These are phyloP conservation scores for Larix kaempferi DNA, from an alignment of 75 land plant genomes.

Conservation along the genomic window DNA sequence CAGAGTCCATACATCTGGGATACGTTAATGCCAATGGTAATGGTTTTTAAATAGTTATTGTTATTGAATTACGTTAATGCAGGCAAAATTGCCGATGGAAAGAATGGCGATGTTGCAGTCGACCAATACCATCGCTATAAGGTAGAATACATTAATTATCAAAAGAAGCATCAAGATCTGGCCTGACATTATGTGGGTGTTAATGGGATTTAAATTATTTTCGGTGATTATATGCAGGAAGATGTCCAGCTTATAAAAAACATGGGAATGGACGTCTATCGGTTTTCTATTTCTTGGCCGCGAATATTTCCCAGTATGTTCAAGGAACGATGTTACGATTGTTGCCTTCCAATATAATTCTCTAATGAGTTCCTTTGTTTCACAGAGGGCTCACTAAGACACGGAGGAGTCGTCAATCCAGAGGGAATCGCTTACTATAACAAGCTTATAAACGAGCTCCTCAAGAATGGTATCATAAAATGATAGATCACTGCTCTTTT, in stretches of 20 bases:
- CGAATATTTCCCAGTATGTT: constrained; percentile 31
- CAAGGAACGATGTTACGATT: background rate
- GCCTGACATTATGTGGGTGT: too few species aligned
- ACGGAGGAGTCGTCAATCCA: constrained; percentile 13
- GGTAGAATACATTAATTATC: background rate
- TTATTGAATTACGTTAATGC: too few species aligned
- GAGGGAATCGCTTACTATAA: constrained; percentile 29
- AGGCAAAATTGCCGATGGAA: constrained; percentile 21
- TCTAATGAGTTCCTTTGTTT: background rate
- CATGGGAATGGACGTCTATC: constrained; percentile 24
- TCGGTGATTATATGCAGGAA: constrained; percentile 19
- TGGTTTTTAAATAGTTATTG: background rate
- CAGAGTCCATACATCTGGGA: background rate
- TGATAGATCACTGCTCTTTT: too few species aligned
- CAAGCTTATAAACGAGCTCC: constrained; percentile 23
- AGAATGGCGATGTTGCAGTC: constrained; percentile 1
- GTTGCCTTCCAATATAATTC: background rate
- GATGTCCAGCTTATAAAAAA: constrained; percentile 23
- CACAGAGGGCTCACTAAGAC: constrained; percentile 1
- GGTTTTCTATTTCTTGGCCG: constrained; percentile 33
- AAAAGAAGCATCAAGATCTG: too few species aligned
- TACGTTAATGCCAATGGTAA: constrained; percentile 10
- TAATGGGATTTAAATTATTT: background rate
- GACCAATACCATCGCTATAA: constrained; percentile 17
- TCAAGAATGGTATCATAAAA: constrained; percentile 5